Base-by-base conservation (phyloP, 257 asterid species). In the Nicotiana undulata region DNA sequence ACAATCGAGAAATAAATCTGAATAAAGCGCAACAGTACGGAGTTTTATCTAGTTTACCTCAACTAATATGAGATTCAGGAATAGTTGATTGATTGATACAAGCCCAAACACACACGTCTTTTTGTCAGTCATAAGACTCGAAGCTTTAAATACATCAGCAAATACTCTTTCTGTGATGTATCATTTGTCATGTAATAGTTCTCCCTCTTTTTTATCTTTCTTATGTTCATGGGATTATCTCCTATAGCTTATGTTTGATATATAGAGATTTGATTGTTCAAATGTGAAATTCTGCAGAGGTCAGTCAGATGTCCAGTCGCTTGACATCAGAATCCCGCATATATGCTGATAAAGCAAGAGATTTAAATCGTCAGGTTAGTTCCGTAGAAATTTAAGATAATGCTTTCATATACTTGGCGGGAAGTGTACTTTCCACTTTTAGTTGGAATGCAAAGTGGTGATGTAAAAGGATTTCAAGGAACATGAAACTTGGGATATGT, bases 301-400 rank as follows among this genome's bases (percentile, higher is more conserved):
- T 93, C 86, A 92, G 97, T 84, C 92, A 95, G 82, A 88, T 93
- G 95, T 92, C 99, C 81, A 89, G 92, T 85, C 98, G 97, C 86
- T 90, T 95, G 88, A 93, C 99, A 77, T 90, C 94, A 32, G 99
- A 95, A 86, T 89, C 99, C 80, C 97, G 97, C 86, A 81, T 90
- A 76, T 95, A 95, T 84, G 99, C 97, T 53, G 93, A 93, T 29
- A 95, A 93, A 87, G 97, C 98, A 81, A 93, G 89, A 89, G 98
- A 95, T 88, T 90, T 95, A 88, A 95, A 95, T 84, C 95, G 97
- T 26, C 99, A 95, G 98, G 99, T 95, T 60, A 79, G 90, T 83
- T 76, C 44, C 13, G 22, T 74, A 49, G 63, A 56, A 55, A n/a
- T 79, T 64, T 11, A 32, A 84, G 49, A 76, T 40, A 60, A 60